Percentiles rank a stretch among this genome's conserved stretches.
These are phyloP conservation scores for Penicillium samsonianum DNA, from an alignment of 495 filamentous ascomycete genomes.

Conservation along the genomic window DNA sequence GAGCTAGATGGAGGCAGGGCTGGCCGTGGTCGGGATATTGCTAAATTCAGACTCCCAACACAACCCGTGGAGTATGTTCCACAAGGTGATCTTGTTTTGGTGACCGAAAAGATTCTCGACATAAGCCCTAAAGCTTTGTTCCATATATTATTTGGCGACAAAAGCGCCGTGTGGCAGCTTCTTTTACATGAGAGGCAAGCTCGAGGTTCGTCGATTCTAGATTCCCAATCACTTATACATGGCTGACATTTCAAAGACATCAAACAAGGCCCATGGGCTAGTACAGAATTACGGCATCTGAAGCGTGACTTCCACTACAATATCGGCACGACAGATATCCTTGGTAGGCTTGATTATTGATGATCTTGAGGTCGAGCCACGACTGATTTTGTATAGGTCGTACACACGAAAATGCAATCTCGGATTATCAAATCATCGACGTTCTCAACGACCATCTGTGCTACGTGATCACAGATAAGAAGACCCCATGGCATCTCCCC, in stretches of 20 bases:
- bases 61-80: constrained; percentile 83
- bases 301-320: constrained; percentile 78
- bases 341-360: constrained; percentile 50
- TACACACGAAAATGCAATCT: constrained; percentile 57
- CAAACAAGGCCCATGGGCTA: constrained; percentile 83
- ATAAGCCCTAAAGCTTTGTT: constrained; percentile 91
- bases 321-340: constrained; percentile 64
- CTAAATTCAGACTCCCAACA: constrained; percentile 81
- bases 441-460: constrained; percentile 92
- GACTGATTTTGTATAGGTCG: constrained; percentile 35
- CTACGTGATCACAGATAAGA: constrained; percentile 88
- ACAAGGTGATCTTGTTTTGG: constrained; percentile 68
- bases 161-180: constrained; percentile 88
- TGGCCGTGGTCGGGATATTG: constrained; percentile 53
- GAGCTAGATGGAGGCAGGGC: constrained; percentile 48
- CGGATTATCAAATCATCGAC: constrained; percentile 88
- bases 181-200: constrained; percentile 85
- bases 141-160: constrained; percentile 94
- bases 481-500: constrained; percentile 89
- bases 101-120: constrained; percentile 76
- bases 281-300: constrained; percentile 65
- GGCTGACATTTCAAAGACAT: constrained; percentile 48
- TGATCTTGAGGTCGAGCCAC: neutral
- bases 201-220: constrained; percentile 46
- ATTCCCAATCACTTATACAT: neutral